Evolutionary conservation across 2,329 filamentous ascomycete genomes (phyloP), one percentile per base, ranked within the genome.

Genomic region (Aspergillaceae sp.): DNA sequence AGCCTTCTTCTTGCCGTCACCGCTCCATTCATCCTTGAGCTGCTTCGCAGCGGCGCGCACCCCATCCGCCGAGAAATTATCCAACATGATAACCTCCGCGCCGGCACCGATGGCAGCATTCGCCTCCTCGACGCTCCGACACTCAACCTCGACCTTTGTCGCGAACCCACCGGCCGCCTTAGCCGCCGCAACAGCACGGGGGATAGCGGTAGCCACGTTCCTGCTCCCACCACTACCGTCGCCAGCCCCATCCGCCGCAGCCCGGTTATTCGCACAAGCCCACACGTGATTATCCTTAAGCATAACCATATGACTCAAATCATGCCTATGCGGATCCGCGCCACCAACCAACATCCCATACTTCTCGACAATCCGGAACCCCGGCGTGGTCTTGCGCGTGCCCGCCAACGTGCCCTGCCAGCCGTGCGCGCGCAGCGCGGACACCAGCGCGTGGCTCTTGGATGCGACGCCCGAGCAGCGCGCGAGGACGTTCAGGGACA

Each of bases 231-330:
- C 46, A 7, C 43, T 50, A n/a, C 54, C 51, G 0, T 53, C 56
- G 35, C 56, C 53, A 9, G 54, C 51, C 0, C 53, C 56, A 37
- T 56, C 54, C 2, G 44, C 50, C 7, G 56, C 57, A 5, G 58
- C 54, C 4, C 56, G 47, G 48, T 69, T 68, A 45, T 70, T 65
- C 42, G 84, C 84, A 45, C 86, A 84, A 51, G 87, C 88, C 85
- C 91, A 96, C 47, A 98, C 84, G 69, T 98, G 92, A 69, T 98
- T 98, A 70, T 98, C 92, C 74, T 98, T 98, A 54, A 98, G 77
- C 92, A 98, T 98, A 47, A 90, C 90, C 92, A 98, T 97, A 53
- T 84, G 80, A 65, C 82, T 86, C 47, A 98, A 74, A 65, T 98
- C 92, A 70, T 95, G 87, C 30, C 92, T 77, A 67, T 98, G 92